These are phyloP conservation scores for Helianthus annuus DNA, from an alignment of 129 eudicot genomes.

Conservation along the genomic window DNA sequence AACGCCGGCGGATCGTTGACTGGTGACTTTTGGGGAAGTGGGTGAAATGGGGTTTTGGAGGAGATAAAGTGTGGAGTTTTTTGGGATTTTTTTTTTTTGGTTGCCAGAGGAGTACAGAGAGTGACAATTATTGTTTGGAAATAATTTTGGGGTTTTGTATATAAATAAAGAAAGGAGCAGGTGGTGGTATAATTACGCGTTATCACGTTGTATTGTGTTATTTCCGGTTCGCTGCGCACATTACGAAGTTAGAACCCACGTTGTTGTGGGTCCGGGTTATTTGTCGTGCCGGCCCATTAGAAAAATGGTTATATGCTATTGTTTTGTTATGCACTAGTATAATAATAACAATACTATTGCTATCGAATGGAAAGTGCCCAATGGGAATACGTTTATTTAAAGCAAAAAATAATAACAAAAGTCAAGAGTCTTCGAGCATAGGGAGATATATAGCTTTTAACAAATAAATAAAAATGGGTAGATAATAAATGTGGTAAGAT, in stretches of 20 bases:
- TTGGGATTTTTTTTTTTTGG: not conserved
- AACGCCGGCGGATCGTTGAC: not conserved
- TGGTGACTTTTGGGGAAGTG: too few relatives aligned
- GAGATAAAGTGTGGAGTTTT: too few relatives aligned
- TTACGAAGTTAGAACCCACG: not conserved
- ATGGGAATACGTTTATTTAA: not conserved
- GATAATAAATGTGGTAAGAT: too few relatives aligned
- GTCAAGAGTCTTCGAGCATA: too few relatives aligned
- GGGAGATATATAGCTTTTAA: too few relatives aligned
- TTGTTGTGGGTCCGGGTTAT: constrained; percentile 1
- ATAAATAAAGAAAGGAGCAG: not conserved
- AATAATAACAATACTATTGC: too few relatives aligned
- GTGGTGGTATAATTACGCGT: not conserved
- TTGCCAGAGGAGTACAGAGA: not conserved
- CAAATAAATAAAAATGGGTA: too few relatives aligned
- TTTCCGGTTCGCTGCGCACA: constrained; percentile 8
- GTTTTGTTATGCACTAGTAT: not conserved
- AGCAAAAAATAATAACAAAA: too few relatives aligned
- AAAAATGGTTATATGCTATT: not conserved
- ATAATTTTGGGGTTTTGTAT: not conserved
- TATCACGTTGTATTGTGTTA: not conserved
- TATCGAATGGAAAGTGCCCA: not conserved
- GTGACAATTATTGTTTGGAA: not conserved
- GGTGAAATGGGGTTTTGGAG: too few relatives aligned
- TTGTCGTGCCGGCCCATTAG: constrained; percentile 4